phyloP scores from a whole-genome alignment of 305 asterid genomes.

The Withania somnifera region DNA sequence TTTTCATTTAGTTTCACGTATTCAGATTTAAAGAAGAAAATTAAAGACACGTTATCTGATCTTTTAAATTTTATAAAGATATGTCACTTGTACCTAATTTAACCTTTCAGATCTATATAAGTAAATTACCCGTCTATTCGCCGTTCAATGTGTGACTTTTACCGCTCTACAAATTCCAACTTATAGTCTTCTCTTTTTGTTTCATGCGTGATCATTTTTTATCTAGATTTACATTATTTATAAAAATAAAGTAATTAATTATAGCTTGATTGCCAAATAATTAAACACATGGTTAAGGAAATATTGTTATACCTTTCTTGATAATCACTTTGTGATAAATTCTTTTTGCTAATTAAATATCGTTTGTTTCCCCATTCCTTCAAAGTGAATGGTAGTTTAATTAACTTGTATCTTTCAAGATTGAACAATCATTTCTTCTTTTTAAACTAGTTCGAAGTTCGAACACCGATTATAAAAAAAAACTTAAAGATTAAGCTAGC shows the following conservation, averaged over 20 bases:
- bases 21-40: too few relatives aligned
- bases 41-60: too few relatives aligned
- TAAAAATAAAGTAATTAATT: neutral
- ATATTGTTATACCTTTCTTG: slow-evolving; percentile 4
- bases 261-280: neutral
- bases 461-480: too few relatives aligned
- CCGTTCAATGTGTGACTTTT: too few relatives aligned
- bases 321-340: slow-evolving; percentile 1
- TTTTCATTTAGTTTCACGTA: neutral
- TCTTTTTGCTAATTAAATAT: neutral
- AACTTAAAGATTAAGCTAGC: too few relatives aligned
- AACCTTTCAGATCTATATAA: too few relatives aligned
- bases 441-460: too few relatives aligned
- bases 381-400: too few relatives aligned
- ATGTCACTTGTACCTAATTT: too few relatives aligned
- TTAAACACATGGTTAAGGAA: neutral
- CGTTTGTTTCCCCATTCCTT: neutral
- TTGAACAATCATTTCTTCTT: neutral
- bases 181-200: neutral
- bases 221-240: neutral
- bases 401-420: neutral
- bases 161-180: neutral
- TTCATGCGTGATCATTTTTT: neutral
- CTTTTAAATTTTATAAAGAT: too few relatives aligned
- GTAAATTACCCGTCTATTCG: too few relatives aligned